Evolutionary conservation across 2,329 filamentous ascomycete genomes (phyloP), one percentile per base, ranked within the genome.

Genomic region (Aureobasidium vineae): DNA sequence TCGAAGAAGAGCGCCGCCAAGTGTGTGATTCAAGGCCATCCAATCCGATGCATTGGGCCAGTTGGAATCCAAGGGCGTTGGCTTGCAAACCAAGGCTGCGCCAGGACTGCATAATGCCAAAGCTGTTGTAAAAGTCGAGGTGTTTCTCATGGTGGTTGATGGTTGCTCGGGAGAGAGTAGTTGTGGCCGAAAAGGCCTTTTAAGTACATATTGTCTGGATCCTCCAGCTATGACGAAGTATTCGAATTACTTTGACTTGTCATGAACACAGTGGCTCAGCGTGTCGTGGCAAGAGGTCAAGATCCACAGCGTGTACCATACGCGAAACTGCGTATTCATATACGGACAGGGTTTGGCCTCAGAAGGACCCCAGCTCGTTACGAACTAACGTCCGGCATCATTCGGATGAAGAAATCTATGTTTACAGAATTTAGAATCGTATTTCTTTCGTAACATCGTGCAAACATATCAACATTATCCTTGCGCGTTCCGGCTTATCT

Each of bases 291-390:
- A 13, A 11, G 13, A 33, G 5, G 26, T 33, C 15, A 15, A 23
- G 31, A n/a, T 38, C 50, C 33, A 23, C 50, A 38, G 50, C 50
- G 31, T 54, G 50, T 36, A 38, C 31, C 50, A 54, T 54, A 54
- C 50, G 50, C 50, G 26, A 54, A 54, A 21, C n/a, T 8, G 28
- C 50, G 50, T 54, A 54, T 54, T 5, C 49, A 15, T 16, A 52
- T 52, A 52, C 49, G 49, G 28, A 10, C 26, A 33, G 26, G 28
- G 49, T 19, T 33, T 52, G 8, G 49, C 49, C 49, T 52, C 10
- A 38, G 7, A 8, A 36, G 11, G 53, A 26, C n/a, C n/a, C 11
- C 21, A n/a, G 15, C 53, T 23, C 7, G 7, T 19, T 15, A 4
- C 36, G 16, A 41, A 15, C 10, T 0, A 26, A 41, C 5, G 15